Conservation (phyloP, 2,329 filamentous ascomycete species). For the Cytospora leucostoma region DNA sequence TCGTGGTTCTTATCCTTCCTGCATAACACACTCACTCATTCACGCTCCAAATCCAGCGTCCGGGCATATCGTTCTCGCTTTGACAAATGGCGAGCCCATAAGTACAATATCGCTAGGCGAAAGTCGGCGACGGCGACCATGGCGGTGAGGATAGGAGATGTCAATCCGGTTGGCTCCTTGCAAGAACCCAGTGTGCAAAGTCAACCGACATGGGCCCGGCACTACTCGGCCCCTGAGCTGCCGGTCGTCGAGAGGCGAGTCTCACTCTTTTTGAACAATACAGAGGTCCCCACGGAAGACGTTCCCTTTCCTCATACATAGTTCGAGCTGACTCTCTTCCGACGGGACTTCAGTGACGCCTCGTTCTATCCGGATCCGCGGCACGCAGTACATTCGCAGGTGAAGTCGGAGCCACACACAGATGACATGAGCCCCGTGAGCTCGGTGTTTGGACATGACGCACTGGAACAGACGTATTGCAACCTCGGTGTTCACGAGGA, state of each 20-base stretch:
- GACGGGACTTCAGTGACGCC: background rate
- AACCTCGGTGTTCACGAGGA: background rate
- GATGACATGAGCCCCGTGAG: slow-evolving; percentile 6
- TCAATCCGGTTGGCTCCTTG: background rate
- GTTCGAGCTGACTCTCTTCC: background rate
- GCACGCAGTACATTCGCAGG: background rate
- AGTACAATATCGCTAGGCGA: slow-evolving; percentile 42
- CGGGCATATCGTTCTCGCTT: slow-evolving; percentile 53
- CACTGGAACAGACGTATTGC: slow-evolving; percentile 3
- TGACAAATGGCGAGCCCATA: slow-evolving; percentile 47
- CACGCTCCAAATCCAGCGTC: slow-evolving; percentile 33
- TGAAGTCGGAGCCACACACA: slow-evolving; percentile 9
- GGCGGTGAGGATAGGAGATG: background rate
- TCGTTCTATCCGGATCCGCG: background rate
- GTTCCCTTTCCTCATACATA: background rate
- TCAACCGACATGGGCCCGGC: slow-evolving; percentile 2
- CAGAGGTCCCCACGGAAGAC: background rate
- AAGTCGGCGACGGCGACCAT: slow-evolving; percentile 10
- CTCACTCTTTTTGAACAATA: background rate
- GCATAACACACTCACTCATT: slow-evolving; percentile 24
- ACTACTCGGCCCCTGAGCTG: slow-evolving; percentile 17
- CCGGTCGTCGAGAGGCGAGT: slow-evolving; percentile 7
- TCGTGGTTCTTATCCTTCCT: background rate
- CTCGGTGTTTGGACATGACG: background rate
- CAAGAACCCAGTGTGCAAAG: slow-evolving; percentile 1